Percentiles rank a stretch among this genome's conserved stretches.
Evolutionary conservation across 345 rosid genomes (phyloP).

Genomic region (Hirschfeldia incana): DNA sequence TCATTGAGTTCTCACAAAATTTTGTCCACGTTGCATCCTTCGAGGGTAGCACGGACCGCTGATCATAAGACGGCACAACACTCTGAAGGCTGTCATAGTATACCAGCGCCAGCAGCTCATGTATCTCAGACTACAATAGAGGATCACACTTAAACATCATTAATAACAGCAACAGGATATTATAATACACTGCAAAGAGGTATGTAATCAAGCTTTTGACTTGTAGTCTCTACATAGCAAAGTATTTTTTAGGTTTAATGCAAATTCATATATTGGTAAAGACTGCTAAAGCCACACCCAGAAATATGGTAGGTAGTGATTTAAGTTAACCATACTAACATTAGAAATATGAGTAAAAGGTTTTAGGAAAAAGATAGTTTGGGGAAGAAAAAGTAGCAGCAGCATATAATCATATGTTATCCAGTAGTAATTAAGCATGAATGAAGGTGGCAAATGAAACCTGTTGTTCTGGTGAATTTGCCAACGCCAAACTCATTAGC

Average conservation of each 20-base stretch:
- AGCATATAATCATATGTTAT: conserved; percentile 15
- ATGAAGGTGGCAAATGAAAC: conserved; percentile 43
- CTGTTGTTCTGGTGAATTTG: conserved; percentile 79
- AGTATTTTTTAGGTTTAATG: not conserved
- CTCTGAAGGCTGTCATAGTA: conserved; percentile 98
- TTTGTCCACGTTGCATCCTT: conserved; percentile 76
- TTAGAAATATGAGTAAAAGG: not conserved
- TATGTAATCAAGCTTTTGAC: conserved; percentile 10
- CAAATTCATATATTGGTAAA: conserved; percentile 3
- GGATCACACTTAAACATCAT: conserved; percentile 35
- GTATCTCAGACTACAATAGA: conserved; percentile 77
- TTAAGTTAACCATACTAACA: conserved; percentile 7
- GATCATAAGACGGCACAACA: conserved; percentile 93
- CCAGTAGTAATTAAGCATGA: conserved; percentile 12
- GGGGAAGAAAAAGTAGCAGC: not conserved
- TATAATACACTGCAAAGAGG: not conserved
- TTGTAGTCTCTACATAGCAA: not conserved
- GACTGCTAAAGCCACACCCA: conserved; percentile 22
- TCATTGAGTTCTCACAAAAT: conserved; percentile 80
- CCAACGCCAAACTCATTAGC: conserved; percentile 92
- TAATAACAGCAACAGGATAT: conserved; percentile 18
- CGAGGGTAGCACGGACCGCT: conserved; percentile 71
- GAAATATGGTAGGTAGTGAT: conserved; percentile 15
- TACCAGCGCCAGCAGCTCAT: conserved; percentile 90
- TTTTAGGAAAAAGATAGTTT: not conserved